Percentiles rank a stretch among this genome's conserved stretches.
Conservation (phyloP, 169 alveolate species). For the Eimeria acervulina region DNA sequence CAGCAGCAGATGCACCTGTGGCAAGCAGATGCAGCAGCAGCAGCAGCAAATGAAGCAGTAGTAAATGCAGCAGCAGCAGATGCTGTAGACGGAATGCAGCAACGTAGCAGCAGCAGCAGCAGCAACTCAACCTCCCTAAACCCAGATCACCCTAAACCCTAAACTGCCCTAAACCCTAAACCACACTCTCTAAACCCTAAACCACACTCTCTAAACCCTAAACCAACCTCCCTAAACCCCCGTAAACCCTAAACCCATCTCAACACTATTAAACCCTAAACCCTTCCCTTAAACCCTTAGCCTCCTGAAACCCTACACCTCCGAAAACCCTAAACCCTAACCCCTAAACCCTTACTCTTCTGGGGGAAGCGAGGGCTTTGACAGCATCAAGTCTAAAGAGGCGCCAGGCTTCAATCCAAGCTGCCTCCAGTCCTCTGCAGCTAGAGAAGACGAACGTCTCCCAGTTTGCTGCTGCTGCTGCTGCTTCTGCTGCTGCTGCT, state of each 20-base stretch:
- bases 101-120: too few relatives aligned
- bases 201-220: too few relatives aligned
- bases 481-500: conserved; percentile 48
- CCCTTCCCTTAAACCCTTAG: too few relatives aligned
- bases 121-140: too few relatives aligned
- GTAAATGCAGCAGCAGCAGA: too few relatives aligned
- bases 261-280: too few relatives aligned
- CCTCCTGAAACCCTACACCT: too few relatives aligned
- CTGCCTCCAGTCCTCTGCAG: conserved; percentile 66
- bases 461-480: conserved; percentile 44
- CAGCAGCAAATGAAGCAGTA: too few relatives aligned
- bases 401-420: conserved; percentile 79
- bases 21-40: too few relatives aligned
- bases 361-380: conserved; percentile 68
- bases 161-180: not conserved
- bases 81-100: too few relatives aligned
- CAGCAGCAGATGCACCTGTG: too few relatives aligned
- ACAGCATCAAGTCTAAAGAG: conserved; percentile 80
- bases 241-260: not conserved
- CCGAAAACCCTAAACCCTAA: not conserved
- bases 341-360: not conserved
- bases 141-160: not conserved
- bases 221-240: not conserved
- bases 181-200: too few relatives aligned
- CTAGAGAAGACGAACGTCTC: conserved; percentile 66